Conservation (phyloP, 805 yeast species). For the Kurtzmaniella fragi region DNA sequence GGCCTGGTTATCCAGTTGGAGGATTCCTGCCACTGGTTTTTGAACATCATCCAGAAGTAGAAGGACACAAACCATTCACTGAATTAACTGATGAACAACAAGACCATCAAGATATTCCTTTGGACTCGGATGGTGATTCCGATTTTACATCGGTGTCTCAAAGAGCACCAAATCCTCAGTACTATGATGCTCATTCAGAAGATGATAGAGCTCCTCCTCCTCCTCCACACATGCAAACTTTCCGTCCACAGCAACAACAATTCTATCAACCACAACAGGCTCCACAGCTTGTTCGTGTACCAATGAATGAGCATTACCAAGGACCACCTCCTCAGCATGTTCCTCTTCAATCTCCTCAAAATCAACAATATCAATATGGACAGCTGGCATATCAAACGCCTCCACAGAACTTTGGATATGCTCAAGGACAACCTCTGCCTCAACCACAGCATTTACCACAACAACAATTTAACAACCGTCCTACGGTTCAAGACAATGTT, state of each 20-base stretch:
- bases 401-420: slow-evolving; percentile 8
- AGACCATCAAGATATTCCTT: slow-evolving; percentile 4
- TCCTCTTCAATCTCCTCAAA: slow-evolving; percentile 3
- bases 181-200: slow-evolving; percentile 20
- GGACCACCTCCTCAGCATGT: slow-evolving; percentile 8
- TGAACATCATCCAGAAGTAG: slow-evolving; percentile 42
- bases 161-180: slow-evolving; percentile 63
- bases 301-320: slow-evolving; percentile 4
- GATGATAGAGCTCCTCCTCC: slow-evolving; percentile 11
- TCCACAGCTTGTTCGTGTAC: slow-evolving; percentile 4
- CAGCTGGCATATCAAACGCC: slow-evolving; percentile 6
- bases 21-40: slow-evolving; percentile 25
- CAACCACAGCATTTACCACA: slow-evolving; percentile 17
- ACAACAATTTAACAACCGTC: slow-evolving; percentile 10
- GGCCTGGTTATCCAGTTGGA: not conserved
- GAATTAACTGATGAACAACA: slow-evolving; percentile 28
- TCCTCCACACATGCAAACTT: slow-evolving; percentile 1
- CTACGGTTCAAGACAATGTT: slow-evolving; percentile 34
- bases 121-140: slow-evolving; percentile 44
- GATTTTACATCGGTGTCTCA: slow-evolving; percentile 54
- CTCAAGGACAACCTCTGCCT: slow-evolving; percentile 8
- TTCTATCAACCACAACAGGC: slow-evolving; percentile 9
- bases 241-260: slow-evolving; percentile 13
- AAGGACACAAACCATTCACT: slow-evolving; percentile 42
- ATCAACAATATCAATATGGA: slow-evolving; percentile 1